Conservation (phyloP, 805 yeast species). For the Lachancea lanzarotensis region DNA sequence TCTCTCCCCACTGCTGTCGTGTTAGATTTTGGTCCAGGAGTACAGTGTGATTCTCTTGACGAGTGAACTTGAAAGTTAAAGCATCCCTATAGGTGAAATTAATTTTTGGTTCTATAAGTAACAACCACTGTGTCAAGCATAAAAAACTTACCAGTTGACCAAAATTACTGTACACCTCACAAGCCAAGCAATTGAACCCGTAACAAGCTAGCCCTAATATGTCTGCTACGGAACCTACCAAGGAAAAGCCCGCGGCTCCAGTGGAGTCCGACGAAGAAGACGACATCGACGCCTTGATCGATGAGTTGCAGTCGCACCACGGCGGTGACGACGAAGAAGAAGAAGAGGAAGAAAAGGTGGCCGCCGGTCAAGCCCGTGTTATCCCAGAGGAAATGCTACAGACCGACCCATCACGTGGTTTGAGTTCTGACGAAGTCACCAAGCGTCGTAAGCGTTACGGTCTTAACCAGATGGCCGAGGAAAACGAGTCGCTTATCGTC, state of each 20-base stretch:
- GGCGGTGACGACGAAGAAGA: conserved; percentile 44
- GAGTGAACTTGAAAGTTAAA: too few relatives aligned
- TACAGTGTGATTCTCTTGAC: neutral
- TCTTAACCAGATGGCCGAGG: conserved; percentile 86
- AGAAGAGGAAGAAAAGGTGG: conserved; percentile 38
- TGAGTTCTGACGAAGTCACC: conserved; percentile 67
- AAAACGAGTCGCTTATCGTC: conserved; percentile 67
- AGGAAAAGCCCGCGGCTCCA: conserved; percentile 31
- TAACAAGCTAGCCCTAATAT: conserved; percentile 6
- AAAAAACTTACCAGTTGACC: too few relatives aligned
- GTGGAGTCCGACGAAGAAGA: conserved; percentile 46
- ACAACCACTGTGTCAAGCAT: too few relatives aligned
- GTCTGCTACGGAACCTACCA: conserved; percentile 14
- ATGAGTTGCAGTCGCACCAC: conserved; percentile 66
- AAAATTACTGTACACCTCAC: too few relatives aligned
- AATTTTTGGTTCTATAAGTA: neutral
- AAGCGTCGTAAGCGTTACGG: conserved; percentile 89
- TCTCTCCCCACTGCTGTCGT: conserved; percentile 2
- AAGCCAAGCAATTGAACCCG: too few relatives aligned
- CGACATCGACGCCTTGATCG: conserved; percentile 65
- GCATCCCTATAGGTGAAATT: neutral
- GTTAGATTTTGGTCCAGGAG: conserved; percentile 6
- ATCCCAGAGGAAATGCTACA: conserved; percentile 82
- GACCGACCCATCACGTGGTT: conserved; percentile 75
- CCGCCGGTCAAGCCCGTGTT: conserved; percentile 59